Base-by-base conservation (phyloP, 768 basidiomycete species). In the Kwoniella shandongensis region DNA sequence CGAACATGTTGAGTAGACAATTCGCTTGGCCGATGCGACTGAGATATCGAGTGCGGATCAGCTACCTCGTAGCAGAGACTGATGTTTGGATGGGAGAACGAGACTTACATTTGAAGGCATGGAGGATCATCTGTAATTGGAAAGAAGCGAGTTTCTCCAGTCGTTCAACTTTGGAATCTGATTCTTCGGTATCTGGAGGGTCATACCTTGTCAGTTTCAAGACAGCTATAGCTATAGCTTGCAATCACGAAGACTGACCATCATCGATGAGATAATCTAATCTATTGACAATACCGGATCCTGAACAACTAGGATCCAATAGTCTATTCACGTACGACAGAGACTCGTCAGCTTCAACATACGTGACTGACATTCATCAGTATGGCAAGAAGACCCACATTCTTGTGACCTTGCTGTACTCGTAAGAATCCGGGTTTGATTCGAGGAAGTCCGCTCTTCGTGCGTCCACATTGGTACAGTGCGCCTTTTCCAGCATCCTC, bases 1-100 rank as follows among this genome's bases (percentile, higher is more conserved):
- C 61, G 91, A 96, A 73, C 94, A 99, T n/a, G 96, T 99, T 22
- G 93, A 98, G 76, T 99, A 98, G 25, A 92, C 92, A 66, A 99
- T 90, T 66, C 83, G 85, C 56, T 81, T 77, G 32, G 86, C 88
- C 38, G 81, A 80, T 1, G 89, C 86, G 76, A 93, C 91, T 94
- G 63, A 18, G 41, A 35, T 2, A 38, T 8, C 35, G 25, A 66
- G 51, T 39, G 27, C 45, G 54, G 32, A 73, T n/a, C n/a, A n/a
- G n/a, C n/a, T n/a, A n/a, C n/a, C n/a, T n/a, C n/a, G n/a, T n/a
- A n/a, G n/a, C n/a, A n/a, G n/a, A n/a, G n/a, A n/a, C 15, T 2
- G 45, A 35, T 4, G 25, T 12, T 8, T 6, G 20, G 40, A 35
- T 11, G 44, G n/a, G 29, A 13, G 30, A 40, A 15, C 18, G 25